Percentiles rank a stretch among this genome's conserved stretches.
Conservation (phyloP, 2,329 filamentous ascomycete species). For the Cladosporium velox region DNA sequence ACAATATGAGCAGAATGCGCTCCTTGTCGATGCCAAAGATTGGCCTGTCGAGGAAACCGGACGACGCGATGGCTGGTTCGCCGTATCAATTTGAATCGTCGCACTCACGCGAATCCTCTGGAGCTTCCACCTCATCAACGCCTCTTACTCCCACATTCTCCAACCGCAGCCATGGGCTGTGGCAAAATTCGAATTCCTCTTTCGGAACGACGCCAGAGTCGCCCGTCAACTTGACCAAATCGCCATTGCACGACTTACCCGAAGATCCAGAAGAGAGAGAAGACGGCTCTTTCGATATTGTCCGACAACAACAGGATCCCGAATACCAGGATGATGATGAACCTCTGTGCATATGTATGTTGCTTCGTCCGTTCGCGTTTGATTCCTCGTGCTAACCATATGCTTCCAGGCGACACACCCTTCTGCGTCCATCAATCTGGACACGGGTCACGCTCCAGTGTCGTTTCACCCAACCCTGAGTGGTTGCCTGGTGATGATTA, state of each 20-base stretch:
- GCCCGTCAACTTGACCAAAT: constrained; percentile 61
- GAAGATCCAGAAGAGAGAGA: constrained; percentile 78
- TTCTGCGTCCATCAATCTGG: constrained; percentile 54
- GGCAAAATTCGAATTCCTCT: constrained; percentile 77
- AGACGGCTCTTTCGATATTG: constrained; percentile 52
- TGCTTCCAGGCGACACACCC: constrained; percentile 59
- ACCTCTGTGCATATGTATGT: constrained; percentile 74
- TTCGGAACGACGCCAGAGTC: constrained; percentile 65
- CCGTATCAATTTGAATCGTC: constrained; percentile 30
- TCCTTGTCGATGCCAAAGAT: constrained; percentile 32
- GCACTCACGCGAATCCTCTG: constrained; percentile 41
- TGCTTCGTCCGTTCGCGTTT: constrained; percentile 41
- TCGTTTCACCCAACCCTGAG: constrained; percentile 26
- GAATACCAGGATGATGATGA: constrained; percentile 42
- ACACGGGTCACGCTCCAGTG: constrained; percentile 2
- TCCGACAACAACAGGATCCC: not conserved
- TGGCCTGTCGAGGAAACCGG: constrained; percentile 24
- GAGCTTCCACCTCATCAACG: constrained; percentile 64
- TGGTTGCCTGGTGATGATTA: constrained; percentile 48
- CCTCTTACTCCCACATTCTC: constrained; percentile 73
- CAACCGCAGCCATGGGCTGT: constrained; percentile 61
- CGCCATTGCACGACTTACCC: constrained; percentile 75
- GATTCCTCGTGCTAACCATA: constrained; percentile 7
- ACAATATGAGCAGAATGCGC: constrained; percentile 35
- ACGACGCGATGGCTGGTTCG: constrained; percentile 29